Base-by-base conservation (phyloP, 495 filamentous ascomycete genomes). In the Alectoria sarmentosa region DNA sequence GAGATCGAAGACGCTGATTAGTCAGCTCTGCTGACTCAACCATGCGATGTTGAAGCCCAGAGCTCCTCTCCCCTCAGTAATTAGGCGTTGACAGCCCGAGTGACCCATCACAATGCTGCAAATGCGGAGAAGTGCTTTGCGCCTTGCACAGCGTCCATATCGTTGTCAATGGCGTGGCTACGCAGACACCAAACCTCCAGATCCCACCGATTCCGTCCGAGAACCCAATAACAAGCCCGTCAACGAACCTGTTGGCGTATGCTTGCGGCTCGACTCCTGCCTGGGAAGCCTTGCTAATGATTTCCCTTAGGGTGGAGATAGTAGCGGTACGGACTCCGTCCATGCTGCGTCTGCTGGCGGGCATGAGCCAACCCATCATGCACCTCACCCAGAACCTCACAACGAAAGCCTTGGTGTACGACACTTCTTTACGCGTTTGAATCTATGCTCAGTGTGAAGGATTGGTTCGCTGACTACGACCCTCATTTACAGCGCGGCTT, bases 401-500 rank as follows among this genome's bases (percentile, higher is more conserved):
- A 84, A 82, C 70, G 86, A 89, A 74, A 73, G 77, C 70, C 76
- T 88, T 68, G 86, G 86, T 67, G 86, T 89, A 82, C 73, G 85
- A 49, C 44, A 21, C 58, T 60, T 57, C 65, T 30, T 37, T 63
- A 59, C 46, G 49, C 62, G 19, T 64, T 54, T 61, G 52, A 69
- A 60, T 26, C 17, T 60, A 23, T 67, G 42, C 66, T 65, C 72
- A 62, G 69, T 62, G 37, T 57, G 48, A 63, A 36, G 42, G 15
- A 15, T 15, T 21, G 30, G 14, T 21, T 3, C 23, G 17, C 39
- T 61, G 39, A 62, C 41, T 54, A 46, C 38, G 6, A 26, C 8
- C 17, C 0, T 11, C 26, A 21, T 23, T 5, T 65, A 74, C 71
- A 90, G 87, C 77, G 74, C 66, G 81, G 79, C 62, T 90, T 92